Evolutionary conservation across 129 eudicot genomes (phyloP), one percentile per base, ranked within the genome.

Genomic region (Tagetes patula): DNA sequence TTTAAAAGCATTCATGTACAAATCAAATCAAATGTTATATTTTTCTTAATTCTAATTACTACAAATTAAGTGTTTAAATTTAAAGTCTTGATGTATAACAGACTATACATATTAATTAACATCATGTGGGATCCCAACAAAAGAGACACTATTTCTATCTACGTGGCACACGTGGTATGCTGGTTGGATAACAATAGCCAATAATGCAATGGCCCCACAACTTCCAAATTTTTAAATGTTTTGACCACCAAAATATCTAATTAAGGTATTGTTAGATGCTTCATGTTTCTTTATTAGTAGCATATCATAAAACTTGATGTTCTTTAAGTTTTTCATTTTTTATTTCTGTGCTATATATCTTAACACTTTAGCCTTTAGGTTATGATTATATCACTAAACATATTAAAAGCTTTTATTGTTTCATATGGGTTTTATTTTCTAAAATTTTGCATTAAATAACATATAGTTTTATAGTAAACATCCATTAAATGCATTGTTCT

Each of bases 81-180:
- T 13, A 49, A 50, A 48, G 55, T 42, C 1, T 5, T 33, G n/a
- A 68, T 30, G 1, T 12, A 52, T 8, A 2, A 2, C 12, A 27
- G 59, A 78, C 48, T 6, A 41, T 52, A 63, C 49, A 31, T n/a
- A 56, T 52, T 56, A 32, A 56, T 52, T 56, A 64, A 64, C 37
- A 50, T 38, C 27, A 72, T 10, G 68, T 45, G 68, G 60, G 39
- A 79, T 64, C 30, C 20, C 48, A 65, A 79, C 78, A 78, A 53
- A 78, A 71, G 68, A 65, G 48, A 56, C 74, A 72, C 82, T 79
- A 72, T 72, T 79, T 79, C 74, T 67, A 53, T 58, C 52, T 65
- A 65, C 82, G 82, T 79, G 78, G 73, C 73, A 73, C 78, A 79
- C 74, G 68, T 79, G 82, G 73, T 72, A 42, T 78, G 82, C 78